These are phyloP conservation scores for Aegilops bicornis DNA, from an alignment of 176 grass and related monocot genomes.

Conservation along the genomic window DNA sequence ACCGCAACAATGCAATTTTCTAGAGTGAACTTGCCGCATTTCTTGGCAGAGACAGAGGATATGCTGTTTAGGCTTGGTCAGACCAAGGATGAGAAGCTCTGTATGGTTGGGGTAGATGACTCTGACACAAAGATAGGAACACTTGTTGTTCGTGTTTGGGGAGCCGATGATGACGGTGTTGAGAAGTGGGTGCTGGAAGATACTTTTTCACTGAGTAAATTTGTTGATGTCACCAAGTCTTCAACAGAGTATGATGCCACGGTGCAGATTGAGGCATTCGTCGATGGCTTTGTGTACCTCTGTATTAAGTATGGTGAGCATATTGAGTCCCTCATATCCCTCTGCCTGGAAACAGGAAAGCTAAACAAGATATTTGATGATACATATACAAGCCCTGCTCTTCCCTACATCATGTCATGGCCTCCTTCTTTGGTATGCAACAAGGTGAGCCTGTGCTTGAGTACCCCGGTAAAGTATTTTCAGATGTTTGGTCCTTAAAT, in stretches of 20 bases:
- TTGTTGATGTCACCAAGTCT: neutral
- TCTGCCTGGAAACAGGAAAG: neutral
- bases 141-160: neutral
- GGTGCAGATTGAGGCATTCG: neutral
- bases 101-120: neutral
- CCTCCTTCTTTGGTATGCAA: neutral
- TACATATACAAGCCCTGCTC: neutral
- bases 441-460: neutral
- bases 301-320: neutral
- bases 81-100: too few species aligned
- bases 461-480: too few species aligned
- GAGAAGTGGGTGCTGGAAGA: neutral
- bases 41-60: neutral
- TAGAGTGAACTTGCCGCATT: neutral
- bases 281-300: neutral
- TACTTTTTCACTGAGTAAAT: neutral
- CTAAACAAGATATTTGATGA: neutral
- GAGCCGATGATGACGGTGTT: neutral
- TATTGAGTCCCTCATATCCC: neutral
- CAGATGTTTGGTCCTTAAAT: too few species aligned
- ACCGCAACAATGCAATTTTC: neutral
- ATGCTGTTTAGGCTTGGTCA: neutral
- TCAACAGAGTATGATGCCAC: neutral
- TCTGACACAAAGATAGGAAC: neutral
- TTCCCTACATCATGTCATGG: neutral